Evolutionary conservation across 2,329 filamentous ascomycete species (phyloP).

Genomic region (Hortaea werneckii): DNA sequence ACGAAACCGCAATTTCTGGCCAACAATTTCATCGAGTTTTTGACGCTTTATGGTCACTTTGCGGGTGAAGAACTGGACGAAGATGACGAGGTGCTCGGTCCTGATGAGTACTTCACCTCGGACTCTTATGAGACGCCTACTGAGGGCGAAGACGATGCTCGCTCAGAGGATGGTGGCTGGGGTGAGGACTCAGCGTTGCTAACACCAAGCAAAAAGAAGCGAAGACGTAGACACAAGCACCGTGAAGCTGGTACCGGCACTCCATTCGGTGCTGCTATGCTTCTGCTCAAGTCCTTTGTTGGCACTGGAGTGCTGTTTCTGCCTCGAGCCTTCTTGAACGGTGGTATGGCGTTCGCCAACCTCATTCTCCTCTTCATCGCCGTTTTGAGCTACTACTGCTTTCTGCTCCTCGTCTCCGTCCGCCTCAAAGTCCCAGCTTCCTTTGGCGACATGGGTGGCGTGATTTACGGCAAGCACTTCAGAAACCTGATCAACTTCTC

Average conservation of each 20-base stretch:
- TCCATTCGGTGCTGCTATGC: constrained; percentile 66
- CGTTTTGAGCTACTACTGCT: constrained; percentile 88
- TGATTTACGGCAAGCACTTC: constrained; percentile 86
- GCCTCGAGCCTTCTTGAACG: constrained; percentile 86
- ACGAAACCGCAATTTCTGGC: constrained; percentile 61
- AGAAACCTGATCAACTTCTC: constrained; percentile 76
- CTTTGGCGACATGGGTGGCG: constrained; percentile 91
- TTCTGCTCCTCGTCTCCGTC: constrained; percentile 82
- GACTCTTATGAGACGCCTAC: constrained; percentile 52
- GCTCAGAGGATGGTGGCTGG: constrained; percentile 62
- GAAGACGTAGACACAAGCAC: constrained; percentile 67
- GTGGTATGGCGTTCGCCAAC: constrained; percentile 95
- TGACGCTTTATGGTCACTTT: constrained; percentile 93
- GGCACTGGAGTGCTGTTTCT: constrained; percentile 92
- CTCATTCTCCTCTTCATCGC: constrained; percentile 80
- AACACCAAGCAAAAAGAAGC: constrained; percentile 55
- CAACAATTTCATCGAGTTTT: constrained; percentile 87
- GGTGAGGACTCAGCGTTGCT: constrained; percentile 81
- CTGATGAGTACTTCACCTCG: constrained; percentile 85
- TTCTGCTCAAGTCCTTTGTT: constrained; percentile 94
- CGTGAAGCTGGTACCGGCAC: constrained; percentile 68
- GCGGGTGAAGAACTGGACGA: constrained; percentile 94
- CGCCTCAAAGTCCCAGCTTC: constrained; percentile 82
- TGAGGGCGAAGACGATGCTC: constrained; percentile 27
- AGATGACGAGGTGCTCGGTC: constrained; percentile 78